Percentiles rank a stretch among this genome's conserved stretches.
Conservation (phyloP, 23 red algal genomes). For the Gracilaria vermiculophylla region DNA sequence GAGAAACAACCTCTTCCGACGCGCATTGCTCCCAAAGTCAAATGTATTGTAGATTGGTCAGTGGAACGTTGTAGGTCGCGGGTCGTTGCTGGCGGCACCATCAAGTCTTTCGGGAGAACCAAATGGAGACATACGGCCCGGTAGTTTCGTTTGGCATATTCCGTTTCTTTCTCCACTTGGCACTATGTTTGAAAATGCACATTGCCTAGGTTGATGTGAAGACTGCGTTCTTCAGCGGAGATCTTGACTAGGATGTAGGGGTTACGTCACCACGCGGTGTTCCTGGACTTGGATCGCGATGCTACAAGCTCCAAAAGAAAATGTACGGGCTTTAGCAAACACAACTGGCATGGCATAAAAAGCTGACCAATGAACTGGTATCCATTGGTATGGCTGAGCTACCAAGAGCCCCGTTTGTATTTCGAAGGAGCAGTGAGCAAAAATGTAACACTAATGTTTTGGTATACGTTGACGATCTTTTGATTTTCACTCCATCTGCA, state of each 20-base stretch:
- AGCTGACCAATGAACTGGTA: not conserved
- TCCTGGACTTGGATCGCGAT: constrained; percentile 9
- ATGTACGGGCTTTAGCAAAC: constrained; percentile 22
- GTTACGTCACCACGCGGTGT: constrained; percentile 16
- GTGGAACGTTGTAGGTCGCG: not conserved
- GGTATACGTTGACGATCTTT: constrained; percentile 26
- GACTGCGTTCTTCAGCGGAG: constrained; percentile 26
- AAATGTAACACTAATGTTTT: not conserved
- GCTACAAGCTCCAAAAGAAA: constrained; percentile 7
- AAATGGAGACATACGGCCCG: not conserved
- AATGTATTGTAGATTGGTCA: not conserved
- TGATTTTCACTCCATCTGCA: not conserved
- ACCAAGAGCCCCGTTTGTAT: not conserved
- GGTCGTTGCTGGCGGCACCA: not conserved
- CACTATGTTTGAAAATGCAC: not conserved
- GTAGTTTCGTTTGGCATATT: not conserved
- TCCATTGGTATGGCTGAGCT: not conserved
- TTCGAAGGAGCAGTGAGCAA: not conserved
- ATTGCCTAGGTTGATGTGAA: constrained; percentile 13
- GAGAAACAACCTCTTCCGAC: constrained; percentile 5
- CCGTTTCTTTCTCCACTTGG: constrained; percentile 12
- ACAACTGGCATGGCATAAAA: constrained; percentile 5
- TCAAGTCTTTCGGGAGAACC: not conserved
- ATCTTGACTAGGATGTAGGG: constrained; percentile 6
- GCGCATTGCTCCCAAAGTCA: not conserved